phyloP scores from a whole-genome alignment of 345 rosid genomes.

The Anastatica hierochuntica region DNA sequence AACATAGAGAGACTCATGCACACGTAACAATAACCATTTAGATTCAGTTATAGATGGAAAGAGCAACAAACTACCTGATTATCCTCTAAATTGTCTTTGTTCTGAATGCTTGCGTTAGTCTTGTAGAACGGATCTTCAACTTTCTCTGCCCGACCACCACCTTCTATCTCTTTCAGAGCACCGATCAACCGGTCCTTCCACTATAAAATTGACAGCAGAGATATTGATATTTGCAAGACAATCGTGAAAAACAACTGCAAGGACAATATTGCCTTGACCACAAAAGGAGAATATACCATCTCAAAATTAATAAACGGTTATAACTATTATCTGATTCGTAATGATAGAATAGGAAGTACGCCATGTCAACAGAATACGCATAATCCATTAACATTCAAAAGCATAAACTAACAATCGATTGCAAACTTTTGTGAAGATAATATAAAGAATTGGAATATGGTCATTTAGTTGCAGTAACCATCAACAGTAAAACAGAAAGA shows the following conservation, averaged over 20 bases:
- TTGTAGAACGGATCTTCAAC: slow-evolving; percentile 35
- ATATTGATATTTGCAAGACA: not conserved
- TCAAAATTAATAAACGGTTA: not conserved
- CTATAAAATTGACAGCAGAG: slow-evolving; percentile 32
- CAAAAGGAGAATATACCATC: not conserved
- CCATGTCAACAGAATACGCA: not conserved
- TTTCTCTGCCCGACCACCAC: slow-evolving; percentile 42
- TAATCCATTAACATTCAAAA: too few relatives aligned
- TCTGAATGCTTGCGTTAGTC: slow-evolving; percentile 39
- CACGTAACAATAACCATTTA: slow-evolving; percentile 11
- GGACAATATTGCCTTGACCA: not conserved
- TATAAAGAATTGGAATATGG: slow-evolving; percentile 8
- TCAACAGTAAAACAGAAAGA: not conserved
- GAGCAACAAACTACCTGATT: slow-evolving; percentile 35
- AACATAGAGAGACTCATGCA: not conserved
- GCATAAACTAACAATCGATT: too few relatives aligned
- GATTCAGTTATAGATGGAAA: slow-evolving; percentile 13
- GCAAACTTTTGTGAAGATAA: slow-evolving; percentile 3
- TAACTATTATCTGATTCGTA: slow-evolving; percentile 1
- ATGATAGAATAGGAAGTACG: slow-evolving; percentile 3
- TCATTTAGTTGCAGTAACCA: slow-evolving; percentile 1
- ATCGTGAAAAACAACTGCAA: not conserved
- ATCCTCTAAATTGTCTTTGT: slow-evolving; percentile 36
- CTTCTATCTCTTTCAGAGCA: slow-evolving; percentile 65
- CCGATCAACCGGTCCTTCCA: slow-evolving; percentile 80